Evolutionary conservation across 345 rosid genomes (phyloP).

Genomic region (Ricinus communis): DNA sequence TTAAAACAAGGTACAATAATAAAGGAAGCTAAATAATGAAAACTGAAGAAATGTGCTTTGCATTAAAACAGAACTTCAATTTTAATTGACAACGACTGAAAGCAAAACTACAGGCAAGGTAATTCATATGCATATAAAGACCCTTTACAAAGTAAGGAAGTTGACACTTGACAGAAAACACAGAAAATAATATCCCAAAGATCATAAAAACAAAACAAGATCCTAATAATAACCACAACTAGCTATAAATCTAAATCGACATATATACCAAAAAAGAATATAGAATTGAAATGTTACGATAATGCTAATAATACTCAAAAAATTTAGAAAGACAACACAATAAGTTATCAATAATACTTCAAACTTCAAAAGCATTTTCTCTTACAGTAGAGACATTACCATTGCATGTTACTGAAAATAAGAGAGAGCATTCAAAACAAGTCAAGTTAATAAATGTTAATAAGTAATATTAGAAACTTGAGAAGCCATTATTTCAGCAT

Average conservation of each 20-base stretch:
- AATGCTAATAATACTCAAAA: too few relatives aligned
- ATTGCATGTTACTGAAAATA: too few relatives aligned
- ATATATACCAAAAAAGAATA: neutral
- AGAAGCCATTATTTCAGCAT: neutral
- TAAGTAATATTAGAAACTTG: neutral
- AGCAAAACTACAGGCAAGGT: neutral
- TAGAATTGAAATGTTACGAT: neutral
- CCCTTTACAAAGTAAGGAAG: neutral
- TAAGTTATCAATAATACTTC: neutral
- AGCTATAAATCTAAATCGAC: neutral
- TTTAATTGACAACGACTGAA: neutral
- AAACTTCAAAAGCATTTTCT: neutral
- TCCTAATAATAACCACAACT: neutral
- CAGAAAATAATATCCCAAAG: neutral
- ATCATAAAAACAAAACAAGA: neutral
- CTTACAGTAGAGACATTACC: too few relatives aligned
- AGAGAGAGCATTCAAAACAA: too few relatives aligned
- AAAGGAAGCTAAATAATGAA: neutral
- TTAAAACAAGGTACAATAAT: neutral
- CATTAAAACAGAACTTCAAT: neutral
- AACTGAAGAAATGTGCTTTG: too few relatives aligned
- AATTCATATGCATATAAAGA: neutral
- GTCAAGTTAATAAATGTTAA: too few relatives aligned
- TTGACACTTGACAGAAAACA: neutral
- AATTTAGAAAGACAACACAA: too few relatives aligned